Evolutionary conservation across 352 stramenopile species (phyloP).

Genomic region (Globisporangium paroecandrum): DNA sequence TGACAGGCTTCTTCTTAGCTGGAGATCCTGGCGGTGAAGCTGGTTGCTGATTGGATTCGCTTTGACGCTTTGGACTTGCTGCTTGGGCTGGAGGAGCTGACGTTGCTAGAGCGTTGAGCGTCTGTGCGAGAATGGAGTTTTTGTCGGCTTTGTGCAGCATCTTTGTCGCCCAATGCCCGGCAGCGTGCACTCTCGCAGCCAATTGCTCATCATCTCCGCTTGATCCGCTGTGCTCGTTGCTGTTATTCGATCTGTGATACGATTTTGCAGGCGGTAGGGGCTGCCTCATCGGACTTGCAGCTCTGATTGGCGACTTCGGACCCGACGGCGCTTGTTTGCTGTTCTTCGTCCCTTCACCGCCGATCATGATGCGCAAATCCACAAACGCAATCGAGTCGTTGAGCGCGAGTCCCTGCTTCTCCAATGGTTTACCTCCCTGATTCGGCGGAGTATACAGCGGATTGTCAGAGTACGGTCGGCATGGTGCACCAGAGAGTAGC

Average conservation of each 20-base stretch:
- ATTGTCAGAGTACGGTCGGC: constrained; percentile 73
- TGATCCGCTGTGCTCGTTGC: constrained; percentile 15
- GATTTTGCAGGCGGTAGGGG: constrained; percentile 11
- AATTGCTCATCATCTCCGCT: constrained; percentile 6
- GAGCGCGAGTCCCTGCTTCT: constrained; percentile 25
- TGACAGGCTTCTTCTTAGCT: constrained; percentile 24
- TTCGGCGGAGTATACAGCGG: constrained; percentile 62
- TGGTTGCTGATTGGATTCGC: constrained; percentile 14
- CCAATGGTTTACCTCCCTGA: constrained; percentile 19
- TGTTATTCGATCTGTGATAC: constrained; percentile 13
- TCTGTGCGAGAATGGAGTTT: constrained; percentile 54
- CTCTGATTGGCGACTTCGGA: constrained; percentile 4
- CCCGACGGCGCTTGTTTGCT: background rate
- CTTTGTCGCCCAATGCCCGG: constrained; percentile 58
- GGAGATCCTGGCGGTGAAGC: constrained; percentile 23
- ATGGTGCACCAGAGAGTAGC: constrained; percentile 53
- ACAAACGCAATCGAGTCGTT: constrained; percentile 68
- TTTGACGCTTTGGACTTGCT: constrained; percentile 8
- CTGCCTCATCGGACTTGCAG: background rate
- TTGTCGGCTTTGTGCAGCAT: constrained; percentile 51
- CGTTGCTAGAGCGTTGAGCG: constrained; percentile 53
- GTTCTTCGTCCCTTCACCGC: constrained; percentile 19
- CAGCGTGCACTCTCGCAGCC: constrained; percentile 19
- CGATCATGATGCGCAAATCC: constrained; percentile 49
- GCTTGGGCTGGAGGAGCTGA: constrained; percentile 10